A percentile compares a stretch with the other conserved stretches of the same genome.
phyloP scores from a whole-genome alignment of 768 basidiomycete genomes.

The Boletus sensibilis region DNA sequence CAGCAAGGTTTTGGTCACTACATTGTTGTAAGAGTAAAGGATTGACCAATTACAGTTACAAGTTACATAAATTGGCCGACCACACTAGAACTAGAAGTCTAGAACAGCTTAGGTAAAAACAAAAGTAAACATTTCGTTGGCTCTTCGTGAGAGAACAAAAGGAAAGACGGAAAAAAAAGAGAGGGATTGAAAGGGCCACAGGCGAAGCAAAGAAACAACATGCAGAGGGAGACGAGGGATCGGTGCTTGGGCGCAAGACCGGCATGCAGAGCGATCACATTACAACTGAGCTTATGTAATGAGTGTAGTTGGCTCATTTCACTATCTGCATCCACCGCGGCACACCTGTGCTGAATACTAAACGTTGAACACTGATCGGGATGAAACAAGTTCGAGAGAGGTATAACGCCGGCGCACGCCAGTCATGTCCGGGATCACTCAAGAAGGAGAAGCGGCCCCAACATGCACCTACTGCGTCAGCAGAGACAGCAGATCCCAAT shows the following conservation, averaged over 20 bases:
- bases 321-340: not conserved
- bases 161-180: no score
- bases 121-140: no score
- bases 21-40: not conserved
- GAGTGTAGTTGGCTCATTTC: not conserved
- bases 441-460: slow-evolving; percentile 60
- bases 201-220: no score
- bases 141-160: no score
- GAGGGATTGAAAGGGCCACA: no score
- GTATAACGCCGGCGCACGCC: slow-evolving; percentile 69
- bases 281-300: slow-evolving; percentile 2
- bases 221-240: no score
- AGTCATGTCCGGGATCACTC: slow-evolving; percentile 54
- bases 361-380: not conserved
- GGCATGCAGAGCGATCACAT: no score
- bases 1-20: not conserved
- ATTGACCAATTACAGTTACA: no score
- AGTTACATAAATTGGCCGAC: no score
- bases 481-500: slow-evolving; percentile 49
- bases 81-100: no score
- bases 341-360: not conserved
- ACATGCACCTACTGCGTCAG: slow-evolving; percentile 22
- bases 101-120: no score
- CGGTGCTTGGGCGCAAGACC: no score
- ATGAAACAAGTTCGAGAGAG: slow-evolving; percentile 32